These are phyloP conservation scores for Murraya koenigii DNA, from an alignment of 345 rosid species.

Conservation along the genomic window DNA sequence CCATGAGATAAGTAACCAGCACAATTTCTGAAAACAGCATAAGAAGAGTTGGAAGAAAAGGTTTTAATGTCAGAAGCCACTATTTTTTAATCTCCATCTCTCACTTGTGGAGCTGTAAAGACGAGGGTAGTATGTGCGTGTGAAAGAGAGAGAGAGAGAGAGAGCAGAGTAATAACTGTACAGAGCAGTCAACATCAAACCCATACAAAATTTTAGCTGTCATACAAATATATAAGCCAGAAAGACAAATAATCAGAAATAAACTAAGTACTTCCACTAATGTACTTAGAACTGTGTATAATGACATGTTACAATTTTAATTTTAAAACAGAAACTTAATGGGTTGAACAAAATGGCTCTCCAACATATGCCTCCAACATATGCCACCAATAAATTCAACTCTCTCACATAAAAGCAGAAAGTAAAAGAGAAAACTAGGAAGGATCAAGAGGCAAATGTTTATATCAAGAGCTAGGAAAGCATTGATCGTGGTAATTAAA, in stretches of 20 bases:
- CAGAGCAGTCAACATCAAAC: background rate
- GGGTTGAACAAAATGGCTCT: background rate
- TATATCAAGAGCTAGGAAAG: background rate
- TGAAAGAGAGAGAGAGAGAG: background rate
- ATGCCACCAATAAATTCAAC: background rate
- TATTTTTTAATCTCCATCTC: background rate
- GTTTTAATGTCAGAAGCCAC: background rate
- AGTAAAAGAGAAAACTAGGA: background rate
- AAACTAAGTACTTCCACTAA: background rate
- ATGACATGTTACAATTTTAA: background rate
- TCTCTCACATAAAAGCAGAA: background rate
- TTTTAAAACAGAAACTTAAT: background rate
- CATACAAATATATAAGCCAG: background rate
- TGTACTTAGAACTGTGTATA: background rate
- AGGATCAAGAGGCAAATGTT: background rate
- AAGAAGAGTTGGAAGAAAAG: background rate
- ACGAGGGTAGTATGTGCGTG: too few species aligned
- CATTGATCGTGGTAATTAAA: background rate
- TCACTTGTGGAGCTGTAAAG: background rate
- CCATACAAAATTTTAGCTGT: background rate
- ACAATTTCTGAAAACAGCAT: background rate
- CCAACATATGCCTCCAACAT: background rate
- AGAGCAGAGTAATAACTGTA: background rate
- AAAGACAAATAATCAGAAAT: background rate
- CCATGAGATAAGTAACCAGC: slow-evolving; percentile 1